Base-by-base conservation (phyloP, 1,284 basidiomycete genomes). In the Ustilago sp. region DNA sequence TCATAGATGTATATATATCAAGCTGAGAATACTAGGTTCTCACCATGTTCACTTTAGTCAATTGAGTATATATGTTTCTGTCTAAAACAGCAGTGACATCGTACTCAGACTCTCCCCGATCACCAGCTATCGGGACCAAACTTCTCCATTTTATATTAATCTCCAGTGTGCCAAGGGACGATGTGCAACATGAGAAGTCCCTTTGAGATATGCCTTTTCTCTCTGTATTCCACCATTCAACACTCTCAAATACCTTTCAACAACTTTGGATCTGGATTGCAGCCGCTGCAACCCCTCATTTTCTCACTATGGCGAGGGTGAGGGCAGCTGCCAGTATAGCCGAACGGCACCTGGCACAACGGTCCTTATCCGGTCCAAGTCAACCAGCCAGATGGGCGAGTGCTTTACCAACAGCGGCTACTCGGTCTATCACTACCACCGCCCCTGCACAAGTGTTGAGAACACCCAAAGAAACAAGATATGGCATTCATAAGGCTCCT, bases 151-250 rank as follows among this genome's bases (percentile, higher is more conserved):
- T 19, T 19, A 19, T 19, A 19, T 19, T 19, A 56, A 69, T 61
- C 67, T 69, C 67, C 67, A 69, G 57, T 69, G 59, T 35, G 15
- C 39, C 23, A 34, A 36, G 5, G 1, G 38, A 6, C 39, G 39
- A 41, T 56, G 60, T 55, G 52, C 52, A 55, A 35, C 41, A 19
- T 12, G 13, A 32, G 3, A 23, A 9, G 39, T 41, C 39, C 39
- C 39, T 41, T 41, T 41, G 13, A 41, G 36, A 38, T 17, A 15
- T 17, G 41, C 23, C 7, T 19, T 9, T 23, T 19, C 13, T 48
- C 45, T 48, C 23, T 7, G 23, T 48, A 1, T 13, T 19, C 13
- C 12, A 15, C 38, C 15, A 31, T 7, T 13, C 48, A 50, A 11
- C 12, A 17, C 23, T 19, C n/a, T 7, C 43, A 45, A 7, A 45